These are phyloP conservation scores for Capronia coronata DNA, from an alignment of 2,329 filamentous ascomycete genomes.

Conservation along the genomic window DNA sequence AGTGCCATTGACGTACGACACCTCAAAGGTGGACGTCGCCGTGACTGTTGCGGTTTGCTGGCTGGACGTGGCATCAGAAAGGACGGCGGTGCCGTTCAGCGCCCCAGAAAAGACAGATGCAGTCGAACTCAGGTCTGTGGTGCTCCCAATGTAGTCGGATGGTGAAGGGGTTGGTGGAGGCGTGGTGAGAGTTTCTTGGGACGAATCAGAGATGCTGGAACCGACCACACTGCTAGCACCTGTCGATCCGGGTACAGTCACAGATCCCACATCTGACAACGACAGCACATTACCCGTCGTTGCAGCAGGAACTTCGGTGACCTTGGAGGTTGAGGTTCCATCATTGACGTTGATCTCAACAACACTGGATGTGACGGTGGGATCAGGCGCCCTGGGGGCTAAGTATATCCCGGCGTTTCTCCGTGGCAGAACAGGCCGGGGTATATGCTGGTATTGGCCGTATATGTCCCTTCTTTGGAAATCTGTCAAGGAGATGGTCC, in stretches of 20 bases:
- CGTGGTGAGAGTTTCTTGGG: conserved; percentile 16
- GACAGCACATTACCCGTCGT: conserved; percentile 21
- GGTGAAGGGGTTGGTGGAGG: conserved; percentile 5
- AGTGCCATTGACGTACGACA: conserved; percentile 24
- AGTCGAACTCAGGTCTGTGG: conserved; percentile 7
- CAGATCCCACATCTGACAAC: conserved; percentile 18
- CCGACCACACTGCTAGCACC: conserved; percentile 2
- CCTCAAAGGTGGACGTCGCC: conserved; percentile 23
- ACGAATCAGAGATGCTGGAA: conserved; percentile 5
- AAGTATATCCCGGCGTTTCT: conserved; percentile 22
- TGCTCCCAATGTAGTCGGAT: conserved; percentile 3
- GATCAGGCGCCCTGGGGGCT: conserved; percentile 20
- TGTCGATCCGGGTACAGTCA: conserved; percentile 19
- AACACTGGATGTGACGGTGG: conserved; percentile 24
- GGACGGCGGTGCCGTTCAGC: conserved; percentile 7
- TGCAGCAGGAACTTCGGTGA: conserved; percentile 21
- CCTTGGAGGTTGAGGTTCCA: conserved; percentile 19
- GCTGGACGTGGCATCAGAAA: conserved; percentile 1
- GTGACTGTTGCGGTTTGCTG: conserved; percentile 21
- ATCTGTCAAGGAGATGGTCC: conserved; percentile 21
- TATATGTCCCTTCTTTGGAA: conserved; percentile 22
- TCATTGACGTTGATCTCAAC: conserved; percentile 27
- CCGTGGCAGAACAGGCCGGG: conserved; percentile 10
- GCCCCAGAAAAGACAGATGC: conserved; percentile 1
- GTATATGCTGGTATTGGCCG: conserved; percentile 12